A percentile compares a stretch with the other conserved stretches of the same genome.
phyloP scores from a whole-genome alignment of 345 rosid species.

The Gossypium arboreum region DNA sequence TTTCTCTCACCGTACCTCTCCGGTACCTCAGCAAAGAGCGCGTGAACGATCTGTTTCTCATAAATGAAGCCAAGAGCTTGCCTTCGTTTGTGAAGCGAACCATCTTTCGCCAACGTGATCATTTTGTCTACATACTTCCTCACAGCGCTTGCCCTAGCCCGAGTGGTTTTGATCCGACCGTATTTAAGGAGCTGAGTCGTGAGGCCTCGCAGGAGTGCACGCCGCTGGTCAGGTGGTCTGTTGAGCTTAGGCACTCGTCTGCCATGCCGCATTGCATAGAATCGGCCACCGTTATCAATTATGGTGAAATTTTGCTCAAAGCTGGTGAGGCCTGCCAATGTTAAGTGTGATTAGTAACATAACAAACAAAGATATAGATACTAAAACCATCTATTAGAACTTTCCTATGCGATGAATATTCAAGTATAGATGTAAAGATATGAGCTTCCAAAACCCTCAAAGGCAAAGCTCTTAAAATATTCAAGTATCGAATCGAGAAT shows the following conservation, averaged over 20 bases:
- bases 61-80: constrained; percentile 84
- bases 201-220: constrained; percentile 81
- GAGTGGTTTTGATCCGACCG: constrained; percentile 84
- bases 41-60: constrained; percentile 91
- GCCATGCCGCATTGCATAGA: constrained; percentile 85
- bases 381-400: not conserved
- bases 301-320: constrained; percentile 43
- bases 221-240: constrained; percentile 87
- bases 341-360: not conserved
- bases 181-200: constrained; percentile 89
- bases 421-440: not conserved
- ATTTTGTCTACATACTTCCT: constrained; percentile 88
- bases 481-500: too few relatives aligned
- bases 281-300: constrained; percentile 53
- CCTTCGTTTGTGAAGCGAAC: constrained; percentile 83
- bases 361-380: not conserved
- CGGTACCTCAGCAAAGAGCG: constrained; percentile 77
- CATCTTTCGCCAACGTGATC: constrained; percentile 88
- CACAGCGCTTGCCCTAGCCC: constrained; percentile 85
- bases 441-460: not conserved
- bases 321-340: constrained; percentile 38
- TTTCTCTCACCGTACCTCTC: constrained; percentile 82
- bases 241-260: constrained; percentile 81
- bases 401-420: too few relatives aligned
- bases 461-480: too few relatives aligned